These are phyloP conservation scores for Neurospora sp. DNA, from an alignment of 495 filamentous ascomycete species.

Conservation along the genomic window DNA sequence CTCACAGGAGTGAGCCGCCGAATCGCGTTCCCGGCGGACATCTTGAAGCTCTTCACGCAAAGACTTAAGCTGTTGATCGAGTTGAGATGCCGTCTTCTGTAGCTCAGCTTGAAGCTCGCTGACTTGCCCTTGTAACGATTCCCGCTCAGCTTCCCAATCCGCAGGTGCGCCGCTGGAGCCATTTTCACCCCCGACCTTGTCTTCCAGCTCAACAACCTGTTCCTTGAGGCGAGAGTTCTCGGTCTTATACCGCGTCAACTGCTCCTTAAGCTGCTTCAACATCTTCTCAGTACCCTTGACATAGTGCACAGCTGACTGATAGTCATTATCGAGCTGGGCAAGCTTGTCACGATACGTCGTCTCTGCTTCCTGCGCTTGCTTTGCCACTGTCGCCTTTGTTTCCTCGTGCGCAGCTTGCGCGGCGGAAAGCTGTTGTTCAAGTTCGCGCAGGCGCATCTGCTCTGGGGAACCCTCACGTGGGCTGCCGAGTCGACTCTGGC, in stretches of 20 bases:
- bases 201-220: constrained; percentile 55
- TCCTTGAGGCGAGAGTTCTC: constrained; percentile 75
- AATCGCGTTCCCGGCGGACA: constrained; percentile 58
- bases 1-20: constrained; percentile 44
- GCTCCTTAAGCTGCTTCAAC: constrained; percentile 97
- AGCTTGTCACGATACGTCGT: constrained; percentile 83
- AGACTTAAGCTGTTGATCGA: constrained; percentile 61
- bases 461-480: constrained; percentile 75
- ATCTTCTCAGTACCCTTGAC: constrained; percentile 99
- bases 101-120: constrained; percentile 59
- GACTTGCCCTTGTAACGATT: constrained; percentile 61
- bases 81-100: constrained; percentile 47
- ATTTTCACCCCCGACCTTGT: constrained; percentile 30
- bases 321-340: constrained; percentile 86
- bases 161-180: constrained; percentile 26
- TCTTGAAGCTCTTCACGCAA: constrained; percentile 56
- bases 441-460: constrained; percentile 59
- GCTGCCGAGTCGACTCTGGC: constrained; percentile 32
- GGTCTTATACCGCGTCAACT: constrained; percentile 76
- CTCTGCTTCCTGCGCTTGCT: constrained; percentile 73
- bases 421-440: constrained; percentile 80
- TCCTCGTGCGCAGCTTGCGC: constrained; percentile 75
- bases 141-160: constrained; percentile 73
- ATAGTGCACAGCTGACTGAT: constrained; percentile 99
- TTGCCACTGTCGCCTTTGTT: constrained; percentile 61